Evolutionary conservation across 768 basidiomycete genomes (phyloP).

Genomic region (Leccinum fibrillosum): DNA sequence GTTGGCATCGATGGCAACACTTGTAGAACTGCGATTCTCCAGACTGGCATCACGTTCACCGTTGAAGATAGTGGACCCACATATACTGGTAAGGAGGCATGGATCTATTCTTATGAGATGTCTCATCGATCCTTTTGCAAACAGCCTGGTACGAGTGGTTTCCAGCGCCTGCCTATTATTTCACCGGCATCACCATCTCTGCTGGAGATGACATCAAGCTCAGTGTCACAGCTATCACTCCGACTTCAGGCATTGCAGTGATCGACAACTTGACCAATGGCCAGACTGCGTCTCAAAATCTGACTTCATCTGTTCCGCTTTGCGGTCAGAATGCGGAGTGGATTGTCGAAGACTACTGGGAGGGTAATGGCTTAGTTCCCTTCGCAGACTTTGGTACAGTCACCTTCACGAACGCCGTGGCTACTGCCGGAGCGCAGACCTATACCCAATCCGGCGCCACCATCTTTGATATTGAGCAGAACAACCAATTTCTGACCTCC

Average conservation of each 20-base stretch:
- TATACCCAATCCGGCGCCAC: not conserved
- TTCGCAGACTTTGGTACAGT: constrained; percentile 10
- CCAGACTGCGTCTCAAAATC: not conserved
- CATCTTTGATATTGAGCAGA: constrained; percentile 3
- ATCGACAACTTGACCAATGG: constrained; percentile 5
- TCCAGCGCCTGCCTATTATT: not conserved
- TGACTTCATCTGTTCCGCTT: not conserved
- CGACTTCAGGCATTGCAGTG: not conserved
- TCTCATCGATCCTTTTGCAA: not conserved
- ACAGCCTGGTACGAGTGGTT: constrained; percentile 17
- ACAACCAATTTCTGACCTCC: constrained; percentile 3
- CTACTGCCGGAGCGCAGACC: not conserved
- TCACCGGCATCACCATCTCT: not conserved
- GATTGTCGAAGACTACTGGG: constrained; percentile 4
- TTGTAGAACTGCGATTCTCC: constrained; percentile 3
- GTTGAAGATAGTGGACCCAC: not conserved
- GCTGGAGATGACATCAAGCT: constrained; percentile 9
- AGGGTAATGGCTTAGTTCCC: not conserved
- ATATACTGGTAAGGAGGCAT: not conserved
- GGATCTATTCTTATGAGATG: too few relatives aligned
- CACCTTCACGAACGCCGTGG: not conserved
- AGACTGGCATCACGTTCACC: constrained; percentile 2
- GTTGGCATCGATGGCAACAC: constrained; percentile 11
- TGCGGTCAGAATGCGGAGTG: constrained; percentile 11
- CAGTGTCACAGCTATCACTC: not conserved